phyloP scores from a whole-genome alignment of 2,329 filamentous ascomycete genomes.

The Tolypocladium guangdongense region DNA sequence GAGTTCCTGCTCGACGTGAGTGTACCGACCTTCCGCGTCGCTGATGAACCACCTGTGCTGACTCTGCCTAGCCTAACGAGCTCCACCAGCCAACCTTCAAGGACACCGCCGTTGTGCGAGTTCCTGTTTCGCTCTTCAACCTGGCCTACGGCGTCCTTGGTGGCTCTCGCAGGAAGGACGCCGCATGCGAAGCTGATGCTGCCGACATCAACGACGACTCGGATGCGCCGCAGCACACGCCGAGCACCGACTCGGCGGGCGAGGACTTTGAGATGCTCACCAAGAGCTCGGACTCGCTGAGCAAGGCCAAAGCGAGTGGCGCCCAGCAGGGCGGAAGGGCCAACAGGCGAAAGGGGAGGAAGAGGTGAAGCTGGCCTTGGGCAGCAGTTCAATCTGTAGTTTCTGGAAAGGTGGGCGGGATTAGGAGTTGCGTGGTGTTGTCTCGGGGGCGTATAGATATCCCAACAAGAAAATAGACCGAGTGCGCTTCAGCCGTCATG shows the following conservation, averaged over 20 bases:
- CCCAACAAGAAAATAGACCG: neutral
- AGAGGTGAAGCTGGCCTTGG: neutral
- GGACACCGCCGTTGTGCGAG: conserved; percentile 72
- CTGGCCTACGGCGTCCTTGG: conserved; percentile 31
- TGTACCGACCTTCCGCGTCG: conserved; percentile 10
- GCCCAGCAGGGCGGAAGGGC: conserved; percentile 33
- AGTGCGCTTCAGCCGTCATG: neutral
- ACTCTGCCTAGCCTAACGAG: conserved; percentile 55
- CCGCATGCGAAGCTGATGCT: conserved; percentile 25
- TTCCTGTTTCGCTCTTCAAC: conserved; percentile 64
- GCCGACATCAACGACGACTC: conserved; percentile 33
- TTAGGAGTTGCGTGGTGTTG: neutral
- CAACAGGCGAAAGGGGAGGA: conserved; percentile 41
- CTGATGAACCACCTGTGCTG: conserved; percentile 6
- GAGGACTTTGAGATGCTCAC: conserved; percentile 55
- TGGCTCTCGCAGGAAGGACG: conserved; percentile 31
- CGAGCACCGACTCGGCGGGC: conserved; percentile 45
- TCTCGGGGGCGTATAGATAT: neutral
- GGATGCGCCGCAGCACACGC: conserved; percentile 38
- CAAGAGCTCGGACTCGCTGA: conserved; percentile 46
- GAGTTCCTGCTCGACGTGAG: conserved; percentile 84
- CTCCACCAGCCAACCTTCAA: conserved; percentile 64
- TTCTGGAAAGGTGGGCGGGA: neutral
- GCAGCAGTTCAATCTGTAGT: neutral
- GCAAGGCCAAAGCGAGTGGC: conserved; percentile 39